These are phyloP conservation scores for Ziziphus jujuba DNA, from an alignment of 306 rosid genomes.

Conservation along the genomic window DNA sequence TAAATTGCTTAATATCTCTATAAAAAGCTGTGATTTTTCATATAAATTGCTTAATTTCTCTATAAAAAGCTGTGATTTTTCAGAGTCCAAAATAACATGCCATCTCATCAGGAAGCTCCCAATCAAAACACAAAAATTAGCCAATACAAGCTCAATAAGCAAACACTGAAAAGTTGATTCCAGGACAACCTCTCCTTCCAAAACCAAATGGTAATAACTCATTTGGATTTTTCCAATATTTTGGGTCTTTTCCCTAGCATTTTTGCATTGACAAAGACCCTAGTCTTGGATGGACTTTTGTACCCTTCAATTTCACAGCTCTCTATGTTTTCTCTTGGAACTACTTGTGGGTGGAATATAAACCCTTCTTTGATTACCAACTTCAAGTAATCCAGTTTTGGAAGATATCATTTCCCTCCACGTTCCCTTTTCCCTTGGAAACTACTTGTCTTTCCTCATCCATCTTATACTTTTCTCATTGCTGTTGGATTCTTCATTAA, in stretches of 20 bases:
- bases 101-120: conserved; percentile 28
- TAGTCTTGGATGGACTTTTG: conserved; percentile 15
- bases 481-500: conserved; percentile 26
- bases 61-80: too few species aligned
- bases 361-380: conserved; percentile 24
- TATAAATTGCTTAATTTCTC: too few species aligned
- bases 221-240: conserved; percentile 17
- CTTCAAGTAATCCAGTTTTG: conserved; percentile 20
- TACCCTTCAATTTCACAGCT: conserved; percentile 19
- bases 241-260: conserved; percentile 18
- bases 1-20: too few species aligned
- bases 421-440: conserved; percentile 12
- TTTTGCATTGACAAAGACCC: conserved; percentile 18
- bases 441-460: conserved; percentile 21
- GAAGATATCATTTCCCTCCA: conserved; percentile 22
- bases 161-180: neutral
- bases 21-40: too few species aligned
- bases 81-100: too few species aligned
- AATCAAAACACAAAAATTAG: conserved; percentile 31
- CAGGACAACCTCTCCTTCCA: conserved; percentile 33
- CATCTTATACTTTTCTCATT: conserved; percentile 19
- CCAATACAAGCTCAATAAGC: conserved; percentile 22
- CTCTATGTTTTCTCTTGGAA: conserved; percentile 19
- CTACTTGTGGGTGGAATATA: conserved; percentile 23
- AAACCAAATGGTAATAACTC: conserved; percentile 27